Evolutionary conservation across 176 grass and related monocot species (phyloP), one percentile per base, ranked within the genome.

Genomic region (Phoenix dactylifera): DNA sequence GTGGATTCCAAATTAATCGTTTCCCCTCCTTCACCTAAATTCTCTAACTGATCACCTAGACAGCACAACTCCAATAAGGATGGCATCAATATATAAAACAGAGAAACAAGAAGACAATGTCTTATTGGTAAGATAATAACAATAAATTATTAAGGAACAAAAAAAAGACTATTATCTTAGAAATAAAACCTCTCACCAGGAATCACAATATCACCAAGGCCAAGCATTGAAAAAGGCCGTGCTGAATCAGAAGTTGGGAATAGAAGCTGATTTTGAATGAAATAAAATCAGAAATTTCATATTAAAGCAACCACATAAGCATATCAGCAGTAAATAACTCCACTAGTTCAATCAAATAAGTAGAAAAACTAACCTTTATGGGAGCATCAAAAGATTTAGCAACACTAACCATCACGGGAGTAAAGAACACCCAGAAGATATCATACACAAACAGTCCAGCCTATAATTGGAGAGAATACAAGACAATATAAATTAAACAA

Each of bases 371-470:
- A 49, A 90, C 86, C 91, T 96, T 96, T 73, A 96, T 96, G 0
- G 91, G 91, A 68, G 91, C 91, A 82, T 96, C 86, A 84, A 96
- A 96, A 48, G 91, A 96, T 87, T 90, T 96, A 66, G 91, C 91
- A 76, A 90, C 91, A 74, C 86, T 96, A 75, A 87, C 83, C 86
- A 96, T 96, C 54, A 96, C 91, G 7, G 91, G 86, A 50, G 91
- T 96, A 73, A 96, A 96, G 63, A 96, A 96, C 7, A 96, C 91
- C 91, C 91, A 96, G 74, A 96, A 96, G 54, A 96, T 85, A 60
- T 96, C 91, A 75, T 96, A 96, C 62, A 95, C 71, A 75, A 96
- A 96, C 53, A 90, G 66, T 67, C 87, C 81, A 78, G 62, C 81
- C 87, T 91, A 72, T 50, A 58, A 67, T 59, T 65, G 2, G 35